Conservation (phyloP, 306 rosid genomes). For the Acacia confusa region DNA sequence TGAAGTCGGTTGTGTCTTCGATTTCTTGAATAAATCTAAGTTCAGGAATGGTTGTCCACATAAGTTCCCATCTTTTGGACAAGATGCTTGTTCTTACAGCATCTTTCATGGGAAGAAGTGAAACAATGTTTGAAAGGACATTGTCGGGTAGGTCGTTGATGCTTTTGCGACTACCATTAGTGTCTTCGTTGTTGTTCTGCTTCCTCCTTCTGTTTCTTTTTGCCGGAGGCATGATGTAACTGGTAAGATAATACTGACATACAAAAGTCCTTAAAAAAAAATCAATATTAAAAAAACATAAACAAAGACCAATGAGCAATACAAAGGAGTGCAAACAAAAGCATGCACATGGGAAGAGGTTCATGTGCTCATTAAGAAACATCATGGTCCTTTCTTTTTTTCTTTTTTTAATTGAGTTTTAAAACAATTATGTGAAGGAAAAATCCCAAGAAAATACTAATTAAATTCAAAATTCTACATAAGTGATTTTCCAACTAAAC, state of each 20-base stretch:
- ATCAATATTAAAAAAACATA: too few relatives aligned
- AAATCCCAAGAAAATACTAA: too few relatives aligned
- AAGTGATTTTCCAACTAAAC: too few relatives aligned
- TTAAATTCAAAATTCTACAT: too few relatives aligned
- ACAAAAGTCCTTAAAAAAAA: neutral
- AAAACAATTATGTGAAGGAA: too few relatives aligned
- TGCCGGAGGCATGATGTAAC: neutral
- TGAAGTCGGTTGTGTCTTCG: neutral
- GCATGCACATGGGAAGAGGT: too few relatives aligned
- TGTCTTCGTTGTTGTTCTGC: neutral
- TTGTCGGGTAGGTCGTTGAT: neutral
- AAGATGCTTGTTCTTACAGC: constrained; percentile 24
- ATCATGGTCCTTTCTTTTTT: too few relatives aligned
- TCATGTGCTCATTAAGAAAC: too few relatives aligned
- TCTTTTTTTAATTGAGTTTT: too few relatives aligned
- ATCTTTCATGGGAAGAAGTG: neutral
- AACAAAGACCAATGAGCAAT: too few relatives aligned
- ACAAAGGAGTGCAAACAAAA: too few relatives aligned
- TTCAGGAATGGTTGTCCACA: constrained; percentile 21
- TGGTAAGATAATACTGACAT: neutral
- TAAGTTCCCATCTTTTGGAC: constrained; percentile 26
- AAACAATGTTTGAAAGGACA: neutral
- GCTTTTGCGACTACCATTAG: neutral
- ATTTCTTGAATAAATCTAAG: neutral
- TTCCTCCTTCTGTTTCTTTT: neutral